A percentile compares a stretch with the other conserved stretches of the same genome.
These are phyloP conservation scores for Aquanectria penicillioides DNA, from an alignment of 2,329 filamentous ascomycete species.

Conservation along the genomic window DNA sequence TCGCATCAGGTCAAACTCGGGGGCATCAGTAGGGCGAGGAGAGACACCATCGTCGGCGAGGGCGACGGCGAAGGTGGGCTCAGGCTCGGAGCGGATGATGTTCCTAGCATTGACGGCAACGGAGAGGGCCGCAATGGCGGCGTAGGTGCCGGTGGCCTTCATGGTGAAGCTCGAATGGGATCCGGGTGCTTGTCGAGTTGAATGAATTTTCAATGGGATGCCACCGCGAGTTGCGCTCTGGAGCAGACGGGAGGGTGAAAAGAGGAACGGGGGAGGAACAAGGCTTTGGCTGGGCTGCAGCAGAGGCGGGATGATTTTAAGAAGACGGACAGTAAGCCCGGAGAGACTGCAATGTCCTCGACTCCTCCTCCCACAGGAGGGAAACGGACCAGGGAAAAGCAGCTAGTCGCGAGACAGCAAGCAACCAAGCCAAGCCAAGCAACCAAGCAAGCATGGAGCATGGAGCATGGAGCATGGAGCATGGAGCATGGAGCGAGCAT, in stretches of 20 bases:
- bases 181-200: background rate
- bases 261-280: conserved; percentile 5
- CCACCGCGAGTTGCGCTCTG: background rate
- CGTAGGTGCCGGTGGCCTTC: conserved; percentile 31
- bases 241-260: conserved; percentile 12
- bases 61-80: conserved; percentile 47
- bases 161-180: conserved; percentile 27
- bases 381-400: too few species aligned
- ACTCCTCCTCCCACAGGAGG: too few species aligned
- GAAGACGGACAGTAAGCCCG: conserved; percentile 17
- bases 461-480: too few species aligned
- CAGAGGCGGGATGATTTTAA: conserved; percentile 23
- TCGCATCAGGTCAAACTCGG: conserved; percentile 46
- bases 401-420: conserved; percentile 2
- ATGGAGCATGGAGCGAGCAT: too few species aligned
- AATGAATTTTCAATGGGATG: too few species aligned
- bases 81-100: conserved; percentile 43
- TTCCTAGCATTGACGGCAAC: conserved; percentile 46
- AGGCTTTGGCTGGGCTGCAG: background rate
- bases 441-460: too few species aligned
- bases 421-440: background rate
- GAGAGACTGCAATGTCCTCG: too few species aligned
- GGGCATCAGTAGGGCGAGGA: conserved; percentile 55
- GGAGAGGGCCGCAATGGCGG: conserved; percentile 41
- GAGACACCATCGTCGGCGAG: conserved; percentile 48